A percentile compares a stretch with the other conserved stretches of the same genome.
Conservation (phyloP, 371 early-diverging fungal genomes). For the Lichtheimia ramosa region DNA sequence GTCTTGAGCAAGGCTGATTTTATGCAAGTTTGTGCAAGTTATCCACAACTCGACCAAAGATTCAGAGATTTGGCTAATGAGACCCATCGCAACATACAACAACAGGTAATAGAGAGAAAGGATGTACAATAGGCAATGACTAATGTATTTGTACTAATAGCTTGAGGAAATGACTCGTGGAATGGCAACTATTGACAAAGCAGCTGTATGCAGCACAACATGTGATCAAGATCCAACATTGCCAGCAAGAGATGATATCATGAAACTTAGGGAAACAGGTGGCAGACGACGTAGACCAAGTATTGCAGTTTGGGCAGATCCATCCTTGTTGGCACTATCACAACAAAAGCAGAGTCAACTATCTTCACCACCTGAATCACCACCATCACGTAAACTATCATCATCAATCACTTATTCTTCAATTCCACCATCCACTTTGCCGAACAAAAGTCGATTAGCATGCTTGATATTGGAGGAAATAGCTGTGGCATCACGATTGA, state of each 20-base stretch:
- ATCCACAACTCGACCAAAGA: constrained; percentile 32
- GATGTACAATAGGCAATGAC: neutral
- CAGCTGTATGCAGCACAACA: constrained; percentile 43
- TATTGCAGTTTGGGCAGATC: constrained; percentile 86
- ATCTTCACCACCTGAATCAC: neutral
- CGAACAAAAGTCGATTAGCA: constrained; percentile 5
- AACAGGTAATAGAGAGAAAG: constrained; percentile 24
- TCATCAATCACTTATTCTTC: neutral
- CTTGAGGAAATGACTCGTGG: neutral
- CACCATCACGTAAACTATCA: neutral
- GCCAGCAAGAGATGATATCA: constrained; percentile 19
- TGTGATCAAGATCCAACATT: constrained; percentile 48
- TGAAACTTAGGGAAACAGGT: constrained; percentile 33
- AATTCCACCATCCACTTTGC: constrained; percentile 7
- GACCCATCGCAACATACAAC: constrained; percentile 14
- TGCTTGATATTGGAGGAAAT: constrained; percentile 10
- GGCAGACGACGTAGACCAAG: constrained; percentile 64
- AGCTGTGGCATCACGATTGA: constrained; percentile 7
- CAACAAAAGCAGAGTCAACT: constrained; percentile 16
- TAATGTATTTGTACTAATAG: neutral
- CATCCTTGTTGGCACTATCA: constrained; percentile 60
- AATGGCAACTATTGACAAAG: constrained; percentile 16
- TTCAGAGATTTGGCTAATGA: constrained; percentile 31
- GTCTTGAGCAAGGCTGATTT: constrained; percentile 50
- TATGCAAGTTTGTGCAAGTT: constrained; percentile 41